Evolutionary conservation across 495 filamentous ascomycete species (phyloP), one percentile per base, ranked within the genome.

Genomic region (Daldinia childiae): DNA sequence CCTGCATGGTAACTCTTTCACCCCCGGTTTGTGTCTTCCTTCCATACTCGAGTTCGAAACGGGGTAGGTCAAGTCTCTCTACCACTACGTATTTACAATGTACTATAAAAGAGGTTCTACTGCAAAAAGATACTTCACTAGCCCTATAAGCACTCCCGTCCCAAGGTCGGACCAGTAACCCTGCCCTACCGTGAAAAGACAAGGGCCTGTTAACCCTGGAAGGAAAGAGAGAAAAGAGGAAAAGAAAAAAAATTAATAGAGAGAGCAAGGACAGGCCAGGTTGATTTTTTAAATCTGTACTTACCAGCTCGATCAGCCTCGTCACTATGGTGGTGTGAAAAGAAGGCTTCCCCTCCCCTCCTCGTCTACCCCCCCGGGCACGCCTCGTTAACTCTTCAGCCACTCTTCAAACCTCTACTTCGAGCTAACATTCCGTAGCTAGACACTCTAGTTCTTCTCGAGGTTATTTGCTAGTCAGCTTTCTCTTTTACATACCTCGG

Each of bases 291-390:
- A 19, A 66, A 65, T 72, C 68, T 64, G 62, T 65, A 64, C 50
- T 73, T 59, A 66, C 69, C 38, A 70, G 66, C 65, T 72, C 74
- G 66, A 76, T 73, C 73, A 78, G 76, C 76, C 76, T 78, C 69
- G 76, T 76, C 67, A 51, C 67, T 71, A 68, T 66, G 74, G 74
- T 75, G 76, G 71, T 48, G 74, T 68, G 68, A 61, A 74, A 72
- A 68, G 69, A 70, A 66, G 64, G 68, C 66, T 75, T 75, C 69
- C 73, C 75, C 73, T 69, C 73, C 66, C 70, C 58, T 64, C 69
- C 26, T 68, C 69, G 54, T 66, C 66, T 62, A 63, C 69, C 68
- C 66, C 68, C 66, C 54, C 66, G 58, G 76, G 71, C 76, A 76
- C 71, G 73, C 66, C 72, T 75, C 68, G 56, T 61, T 63, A 54